phyloP scores from a whole-genome alignment of 1,284 basidiomycete genomes.

The Sporisorium sorghi region DNA sequence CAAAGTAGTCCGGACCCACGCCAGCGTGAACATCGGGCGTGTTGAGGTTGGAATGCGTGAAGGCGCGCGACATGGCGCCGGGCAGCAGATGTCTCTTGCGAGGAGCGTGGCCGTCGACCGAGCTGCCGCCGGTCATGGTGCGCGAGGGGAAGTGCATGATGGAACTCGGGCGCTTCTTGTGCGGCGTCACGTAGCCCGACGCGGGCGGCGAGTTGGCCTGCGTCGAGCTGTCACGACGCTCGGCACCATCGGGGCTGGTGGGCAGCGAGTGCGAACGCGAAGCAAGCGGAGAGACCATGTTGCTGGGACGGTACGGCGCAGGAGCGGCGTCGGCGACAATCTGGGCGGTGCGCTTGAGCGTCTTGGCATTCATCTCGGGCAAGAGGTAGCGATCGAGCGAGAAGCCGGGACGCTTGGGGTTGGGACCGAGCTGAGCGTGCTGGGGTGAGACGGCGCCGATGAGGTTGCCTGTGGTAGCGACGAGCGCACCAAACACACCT shows the following conservation, averaged over 20 bases:
- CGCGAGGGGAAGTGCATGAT: conserved; percentile 51
- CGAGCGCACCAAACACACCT: conserved; percentile 80
- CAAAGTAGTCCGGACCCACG: conserved; percentile 61
- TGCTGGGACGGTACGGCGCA: conserved; percentile 42
- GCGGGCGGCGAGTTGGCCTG: conserved; percentile 40
- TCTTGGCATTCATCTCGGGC: conserved; percentile 69
- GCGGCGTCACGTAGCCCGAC: conserved; percentile 40
- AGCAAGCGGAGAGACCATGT: conserved; percentile 34
- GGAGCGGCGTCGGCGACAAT: conserved; percentile 66
- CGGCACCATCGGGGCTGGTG: conserved; percentile 33
- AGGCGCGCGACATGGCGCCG: conserved; percentile 42
- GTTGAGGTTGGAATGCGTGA: conserved; percentile 53
- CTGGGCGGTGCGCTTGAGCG: conserved; percentile 64
- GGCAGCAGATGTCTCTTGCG: conserved; percentile 30
- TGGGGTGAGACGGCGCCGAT: conserved; percentile 67
- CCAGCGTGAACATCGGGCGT: conserved; percentile 52
- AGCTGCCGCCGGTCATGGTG: conserved; percentile 46
- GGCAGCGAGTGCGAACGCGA: conserved; percentile 47
- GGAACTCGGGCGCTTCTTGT: conserved; percentile 42
- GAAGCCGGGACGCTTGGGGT: conserved; percentile 78
- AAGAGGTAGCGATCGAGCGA: conserved; percentile 75
- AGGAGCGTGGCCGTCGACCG: conserved; percentile 21
- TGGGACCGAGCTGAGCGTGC: conserved; percentile 74
- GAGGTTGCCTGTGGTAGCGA: conserved; percentile 78
- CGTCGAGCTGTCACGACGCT: conserved; percentile 42